Conservation (phyloP, 306 rosid genomes). For the Bauhinia variegata region DNA sequence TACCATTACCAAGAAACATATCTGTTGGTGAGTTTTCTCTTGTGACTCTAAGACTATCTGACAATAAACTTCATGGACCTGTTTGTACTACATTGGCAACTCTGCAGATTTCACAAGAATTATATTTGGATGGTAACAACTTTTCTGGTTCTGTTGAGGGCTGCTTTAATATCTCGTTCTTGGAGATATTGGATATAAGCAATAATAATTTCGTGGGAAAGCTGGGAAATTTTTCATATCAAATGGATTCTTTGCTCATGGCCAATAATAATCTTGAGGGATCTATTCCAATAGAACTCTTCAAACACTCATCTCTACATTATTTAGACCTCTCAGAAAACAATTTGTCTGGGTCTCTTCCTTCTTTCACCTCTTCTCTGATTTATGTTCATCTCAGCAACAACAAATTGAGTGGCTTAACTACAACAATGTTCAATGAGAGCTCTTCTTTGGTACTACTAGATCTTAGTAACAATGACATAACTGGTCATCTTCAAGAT, state of each 20-base stretch:
- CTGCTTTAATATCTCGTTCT: neutral
- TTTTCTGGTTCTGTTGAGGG: no score
- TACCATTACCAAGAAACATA: no score
- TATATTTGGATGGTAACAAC: no score
- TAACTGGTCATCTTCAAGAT: neutral
- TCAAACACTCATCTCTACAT: fast-evolving
- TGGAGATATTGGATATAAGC: neutral
- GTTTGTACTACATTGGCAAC: no score
- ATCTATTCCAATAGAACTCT: neutral
- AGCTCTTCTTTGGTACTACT: neutral
- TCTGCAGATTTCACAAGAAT: no score
- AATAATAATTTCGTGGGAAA: neutral
- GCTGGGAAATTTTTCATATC: neutral
- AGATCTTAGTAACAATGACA: neutral
- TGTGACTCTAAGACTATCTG: no score
- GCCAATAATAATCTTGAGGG: neutral
- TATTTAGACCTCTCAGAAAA: neutral
- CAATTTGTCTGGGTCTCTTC: neutral
- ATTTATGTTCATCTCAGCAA: neutral
- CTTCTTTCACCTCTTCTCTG: neutral
- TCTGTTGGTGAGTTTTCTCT: no score
- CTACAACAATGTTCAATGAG: neutral
- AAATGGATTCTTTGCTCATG: neutral
- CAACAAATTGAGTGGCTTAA: neutral
- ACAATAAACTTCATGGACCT: no score